These are phyloP conservation scores for Ailanthus altissimus DNA, from an alignment of 345 rosid genomes.

Conservation along the genomic window DNA sequence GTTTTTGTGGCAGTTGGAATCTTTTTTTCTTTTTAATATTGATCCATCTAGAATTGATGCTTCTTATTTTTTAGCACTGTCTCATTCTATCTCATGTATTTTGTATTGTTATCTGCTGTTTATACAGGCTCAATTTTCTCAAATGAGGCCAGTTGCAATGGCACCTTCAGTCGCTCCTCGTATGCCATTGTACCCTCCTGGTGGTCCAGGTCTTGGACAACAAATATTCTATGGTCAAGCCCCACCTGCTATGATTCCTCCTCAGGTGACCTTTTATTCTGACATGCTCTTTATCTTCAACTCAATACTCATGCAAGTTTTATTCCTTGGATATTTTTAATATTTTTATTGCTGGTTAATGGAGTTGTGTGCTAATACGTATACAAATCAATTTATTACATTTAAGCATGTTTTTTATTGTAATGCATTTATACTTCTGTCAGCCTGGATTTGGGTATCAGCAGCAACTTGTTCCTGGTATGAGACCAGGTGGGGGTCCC, in stretches of 20 bases:
- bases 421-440: conserved; percentile 5
- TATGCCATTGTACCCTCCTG: conserved; percentile 81
- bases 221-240: conserved; percentile 86
- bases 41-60: neutral
- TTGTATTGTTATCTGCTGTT: neutral
- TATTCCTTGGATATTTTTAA: neutral
- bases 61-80: neutral
- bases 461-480: conserved; percentile 91
- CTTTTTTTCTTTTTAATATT: neutral
- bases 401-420: neutral
- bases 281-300: neutral
- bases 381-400: neutral
- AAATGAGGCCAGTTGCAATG: conserved; percentile 77
- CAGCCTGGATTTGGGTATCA: conserved; percentile 94
- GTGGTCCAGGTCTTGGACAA: conserved; percentile 77
- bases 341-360: neutral
- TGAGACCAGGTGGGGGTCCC: conserved; percentile 81
- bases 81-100: neutral
- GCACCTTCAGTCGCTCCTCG: conserved; percentile 77
- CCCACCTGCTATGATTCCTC: conserved; percentile 80
- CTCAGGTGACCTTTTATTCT: conserved; percentile 50
- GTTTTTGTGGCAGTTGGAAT: neutral
- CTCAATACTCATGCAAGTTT: neutral
- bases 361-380: neutral
- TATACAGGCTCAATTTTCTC: conserved; percentile 87